These are phyloP conservation scores for Mallotus repandus DNA, from an alignment of 441 rosid species.

Conservation along the genomic window DNA sequence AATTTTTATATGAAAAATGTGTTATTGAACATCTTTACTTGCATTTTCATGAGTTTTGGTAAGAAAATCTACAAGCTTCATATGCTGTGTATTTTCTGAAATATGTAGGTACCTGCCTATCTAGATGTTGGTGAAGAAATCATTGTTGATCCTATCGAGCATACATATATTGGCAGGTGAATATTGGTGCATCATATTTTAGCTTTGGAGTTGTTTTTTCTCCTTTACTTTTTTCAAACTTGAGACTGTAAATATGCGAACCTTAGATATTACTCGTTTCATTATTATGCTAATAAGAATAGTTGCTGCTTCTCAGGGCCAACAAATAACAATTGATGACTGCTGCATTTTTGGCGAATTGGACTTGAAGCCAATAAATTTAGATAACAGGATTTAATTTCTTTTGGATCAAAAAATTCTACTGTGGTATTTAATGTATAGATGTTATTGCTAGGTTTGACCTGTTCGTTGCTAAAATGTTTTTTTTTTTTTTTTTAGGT, in stretches of 20 bases:
- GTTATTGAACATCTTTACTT: not conserved
- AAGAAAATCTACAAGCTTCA: not conserved
- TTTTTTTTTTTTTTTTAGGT: too few relatives aligned
- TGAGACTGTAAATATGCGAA: not conserved
- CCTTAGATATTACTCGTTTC: not conserved
- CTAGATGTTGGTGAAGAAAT: slow-evolving; percentile 75
- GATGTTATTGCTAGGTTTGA: too few relatives aligned
- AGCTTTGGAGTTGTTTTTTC: not conserved
- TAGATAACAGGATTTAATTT: not conserved
- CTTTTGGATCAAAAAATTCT: too few relatives aligned
- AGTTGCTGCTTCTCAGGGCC: slow-evolving; percentile 9
- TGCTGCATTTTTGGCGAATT: not conserved
- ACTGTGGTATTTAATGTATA: too few relatives aligned
- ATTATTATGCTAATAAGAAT: slow-evolving; percentile 1
- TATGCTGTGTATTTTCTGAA: not conserved
- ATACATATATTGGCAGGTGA: slow-evolving; percentile 75
- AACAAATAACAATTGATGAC: not conserved
- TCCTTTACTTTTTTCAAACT: not conserved
- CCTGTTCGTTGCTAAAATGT: too few relatives aligned
- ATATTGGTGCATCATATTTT: not conserved
- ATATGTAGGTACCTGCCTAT: slow-evolving; percentile 71
- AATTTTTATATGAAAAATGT: too few relatives aligned
- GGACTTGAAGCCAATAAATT: not conserved
- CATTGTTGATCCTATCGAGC: slow-evolving; percentile 65
- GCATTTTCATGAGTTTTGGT: not conserved